phyloP scores from a whole-genome alignment of 345 rosid genomes.

The Eucalyptus polyanthemos region DNA sequence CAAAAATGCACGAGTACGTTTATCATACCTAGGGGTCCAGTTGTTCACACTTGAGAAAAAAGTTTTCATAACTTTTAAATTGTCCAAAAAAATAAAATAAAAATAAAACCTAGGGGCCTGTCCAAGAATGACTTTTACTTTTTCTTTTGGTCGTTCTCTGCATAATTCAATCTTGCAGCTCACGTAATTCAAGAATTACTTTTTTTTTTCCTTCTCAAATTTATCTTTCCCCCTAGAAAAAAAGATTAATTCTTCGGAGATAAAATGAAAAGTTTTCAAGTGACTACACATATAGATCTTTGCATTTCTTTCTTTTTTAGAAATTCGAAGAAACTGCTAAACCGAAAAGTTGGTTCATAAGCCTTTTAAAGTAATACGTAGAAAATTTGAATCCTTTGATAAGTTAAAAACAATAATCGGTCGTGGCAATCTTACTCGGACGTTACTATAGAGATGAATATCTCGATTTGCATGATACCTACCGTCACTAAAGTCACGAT shows the following conservation, averaged over 20 bases:
- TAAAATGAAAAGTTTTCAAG: not conserved
- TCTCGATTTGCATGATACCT: too few relatives aligned
- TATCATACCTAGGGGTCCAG: not conserved
- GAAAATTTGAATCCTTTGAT: not conserved
- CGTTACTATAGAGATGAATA: not conserved
- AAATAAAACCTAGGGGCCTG: not conserved
- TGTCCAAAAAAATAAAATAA: not conserved
- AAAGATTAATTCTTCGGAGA: not conserved
- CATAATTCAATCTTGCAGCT: not conserved
- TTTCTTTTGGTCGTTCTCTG: not conserved
- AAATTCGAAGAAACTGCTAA: not conserved
- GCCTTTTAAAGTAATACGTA: rapidly evolving
- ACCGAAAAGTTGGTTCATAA: not conserved
- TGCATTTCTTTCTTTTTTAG: too few relatives aligned
- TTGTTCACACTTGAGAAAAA: not conserved
- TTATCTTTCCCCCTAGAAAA: not conserved
- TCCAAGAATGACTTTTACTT: not conserved
- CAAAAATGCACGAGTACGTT: not conserved
- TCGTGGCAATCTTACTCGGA: rapidly evolving
- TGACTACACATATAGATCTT: not conserved
- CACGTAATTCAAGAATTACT: not conserved
- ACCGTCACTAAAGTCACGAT: not conserved
- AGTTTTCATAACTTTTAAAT: not conserved
- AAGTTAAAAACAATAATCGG: rapidly evolving
- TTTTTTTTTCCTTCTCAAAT: not conserved